Evolutionary conservation across 2,329 filamentous ascomycete species (phyloP).

Genomic region (Nannizzia gypsea): DNA sequence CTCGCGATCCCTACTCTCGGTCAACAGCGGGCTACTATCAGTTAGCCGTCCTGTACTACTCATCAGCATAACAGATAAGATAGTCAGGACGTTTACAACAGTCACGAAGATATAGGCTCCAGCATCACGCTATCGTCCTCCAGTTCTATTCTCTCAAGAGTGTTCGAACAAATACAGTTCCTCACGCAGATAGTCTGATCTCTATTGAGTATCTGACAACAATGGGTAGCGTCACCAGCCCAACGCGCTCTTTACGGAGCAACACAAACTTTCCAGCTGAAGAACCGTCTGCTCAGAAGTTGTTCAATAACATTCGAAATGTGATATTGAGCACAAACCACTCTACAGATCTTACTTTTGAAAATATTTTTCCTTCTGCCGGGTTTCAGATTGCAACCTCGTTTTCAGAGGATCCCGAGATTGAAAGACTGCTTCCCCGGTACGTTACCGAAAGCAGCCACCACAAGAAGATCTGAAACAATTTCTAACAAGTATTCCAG

Average conservation of each 20-base stretch:
- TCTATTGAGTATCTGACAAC: not conserved
- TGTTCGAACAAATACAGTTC: conserved; percentile 5
- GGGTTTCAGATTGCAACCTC: conserved; percentile 7
- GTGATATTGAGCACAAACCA: conserved; percentile 5
- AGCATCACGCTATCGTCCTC: no score
- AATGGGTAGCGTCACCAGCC: not conserved
- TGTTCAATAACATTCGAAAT: conserved; percentile 5
- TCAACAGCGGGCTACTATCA: no score
- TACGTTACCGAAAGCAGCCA: conserved; percentile 1
- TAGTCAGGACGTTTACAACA: no score
- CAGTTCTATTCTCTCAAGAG: not conserved
- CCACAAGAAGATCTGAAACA: conserved; percentile 4
- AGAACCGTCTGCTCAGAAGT: conserved; percentile 4
- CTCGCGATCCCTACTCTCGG: no score
- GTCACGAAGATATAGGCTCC: no score
- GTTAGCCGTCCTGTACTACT: no score
- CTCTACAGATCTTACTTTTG: conserved; percentile 4
- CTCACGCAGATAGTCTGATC: not conserved
- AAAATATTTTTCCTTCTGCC: conserved; percentile 5
- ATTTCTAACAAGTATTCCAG: not conserved
- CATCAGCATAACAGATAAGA: no score
- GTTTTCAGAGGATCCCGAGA: conserved; percentile 9
- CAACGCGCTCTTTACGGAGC: conserved; percentile 5
- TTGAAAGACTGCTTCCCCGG: conserved; percentile 5
- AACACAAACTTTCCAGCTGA: conserved; percentile 3